Percentiles rank a stretch among this genome's conserved stretches.
Evolutionary conservation across 2,329 filamentous ascomycete genomes (phyloP).

Genomic region (Sarocladium oryzae): DNA sequence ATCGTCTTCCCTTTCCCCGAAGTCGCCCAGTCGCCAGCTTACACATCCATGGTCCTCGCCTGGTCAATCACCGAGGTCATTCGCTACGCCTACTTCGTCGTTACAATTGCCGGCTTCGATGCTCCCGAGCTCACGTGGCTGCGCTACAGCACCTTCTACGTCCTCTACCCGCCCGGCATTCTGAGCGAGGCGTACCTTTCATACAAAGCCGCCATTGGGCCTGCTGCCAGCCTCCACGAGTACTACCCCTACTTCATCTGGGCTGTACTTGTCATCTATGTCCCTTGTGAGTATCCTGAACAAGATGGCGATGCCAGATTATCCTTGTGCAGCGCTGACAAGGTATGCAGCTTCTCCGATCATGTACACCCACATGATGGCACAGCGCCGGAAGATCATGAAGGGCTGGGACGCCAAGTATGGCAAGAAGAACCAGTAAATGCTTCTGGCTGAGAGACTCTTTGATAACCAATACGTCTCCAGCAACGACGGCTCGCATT

Average conservation of each 20-base stretch:
- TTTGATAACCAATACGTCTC: not conserved
- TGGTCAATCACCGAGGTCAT: slow-evolving; percentile 92
- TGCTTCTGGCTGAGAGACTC: not conserved
- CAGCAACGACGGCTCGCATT: too few relatives aligned
- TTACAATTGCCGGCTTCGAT: slow-evolving; percentile 56
- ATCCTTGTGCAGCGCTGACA: too few relatives aligned
- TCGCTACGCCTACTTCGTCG: slow-evolving; percentile 85
- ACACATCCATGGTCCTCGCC: slow-evolving; percentile 73
- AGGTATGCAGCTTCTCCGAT: not conserved
- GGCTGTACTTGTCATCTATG: slow-evolving; percentile 64
- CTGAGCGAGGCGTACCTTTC: slow-evolving; percentile 80
- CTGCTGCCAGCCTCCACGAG: slow-evolving; percentile 43
- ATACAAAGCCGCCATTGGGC: slow-evolving; percentile 60
- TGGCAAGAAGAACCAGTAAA: slow-evolving; percentile 27
- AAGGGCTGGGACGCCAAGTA: slow-evolving; percentile 49
- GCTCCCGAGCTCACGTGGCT: slow-evolving; percentile 69
- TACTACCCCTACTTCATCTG: slow-evolving; percentile 46
- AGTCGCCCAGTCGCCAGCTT: slow-evolving; percentile 51
- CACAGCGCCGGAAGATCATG: slow-evolving; percentile 75
- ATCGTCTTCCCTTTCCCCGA: slow-evolving; percentile 69
- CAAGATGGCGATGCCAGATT: too few relatives aligned
- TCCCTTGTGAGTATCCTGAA: slow-evolving; percentile 59
- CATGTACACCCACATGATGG: slow-evolving; percentile 91
- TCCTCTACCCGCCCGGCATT: slow-evolving; percentile 91
- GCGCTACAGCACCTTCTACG: slow-evolving; percentile 86